These are phyloP conservation scores for Hortiboletus rubellus DNA, from an alignment of 1,284 basidiomycete species.

Conservation along the genomic window DNA sequence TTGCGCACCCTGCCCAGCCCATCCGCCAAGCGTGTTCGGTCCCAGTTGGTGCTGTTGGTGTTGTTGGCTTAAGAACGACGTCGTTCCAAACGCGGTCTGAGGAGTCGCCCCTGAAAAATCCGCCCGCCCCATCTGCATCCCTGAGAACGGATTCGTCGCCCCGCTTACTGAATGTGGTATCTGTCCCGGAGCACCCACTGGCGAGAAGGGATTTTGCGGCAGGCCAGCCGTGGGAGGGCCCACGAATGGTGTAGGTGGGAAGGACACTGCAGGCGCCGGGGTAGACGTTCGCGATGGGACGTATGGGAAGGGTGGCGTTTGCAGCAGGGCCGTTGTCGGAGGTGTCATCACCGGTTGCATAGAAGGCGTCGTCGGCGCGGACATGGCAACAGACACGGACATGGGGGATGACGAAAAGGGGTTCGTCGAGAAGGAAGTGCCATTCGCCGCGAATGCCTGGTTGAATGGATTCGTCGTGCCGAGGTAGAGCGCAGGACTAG, in stretches of 20 bases:
- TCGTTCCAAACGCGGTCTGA: constrained; percentile 14
- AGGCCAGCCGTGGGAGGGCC: neutral
- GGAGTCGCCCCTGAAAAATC: constrained; percentile 7
- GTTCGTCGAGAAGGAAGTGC: constrained; percentile 9
- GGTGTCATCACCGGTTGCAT: constrained; percentile 2
- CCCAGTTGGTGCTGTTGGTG: constrained; percentile 21
- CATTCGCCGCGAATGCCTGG: constrained; percentile 7
- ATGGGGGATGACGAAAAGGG: constrained; percentile 17
- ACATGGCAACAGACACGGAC: constrained; percentile 5
- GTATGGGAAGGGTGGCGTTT: constrained; percentile 5
- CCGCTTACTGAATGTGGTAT: constrained; percentile 1
- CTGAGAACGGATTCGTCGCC: constrained; percentile 21
- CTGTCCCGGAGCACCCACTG: constrained; percentile 1
- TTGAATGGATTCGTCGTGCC: constrained; percentile 25
- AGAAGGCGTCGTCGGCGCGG: constrained; percentile 11
- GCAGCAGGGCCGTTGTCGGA: constrained; percentile 11
- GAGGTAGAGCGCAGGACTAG: constrained; percentile 18
- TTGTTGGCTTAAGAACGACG: constrained; percentile 13
- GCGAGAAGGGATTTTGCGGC: constrained; percentile 13
- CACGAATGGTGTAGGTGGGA: constrained; percentile 10
- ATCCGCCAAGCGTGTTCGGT: constrained; percentile 10
- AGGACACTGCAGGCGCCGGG: neutral
- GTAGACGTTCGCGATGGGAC: constrained; percentile 1
- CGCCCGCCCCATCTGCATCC: constrained; percentile 16
- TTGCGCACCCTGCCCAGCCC: constrained; percentile 16